These are phyloP conservation scores for Setaria italica DNA, from an alignment of 202 grass and related monocot species.

Conservation along the genomic window DNA sequence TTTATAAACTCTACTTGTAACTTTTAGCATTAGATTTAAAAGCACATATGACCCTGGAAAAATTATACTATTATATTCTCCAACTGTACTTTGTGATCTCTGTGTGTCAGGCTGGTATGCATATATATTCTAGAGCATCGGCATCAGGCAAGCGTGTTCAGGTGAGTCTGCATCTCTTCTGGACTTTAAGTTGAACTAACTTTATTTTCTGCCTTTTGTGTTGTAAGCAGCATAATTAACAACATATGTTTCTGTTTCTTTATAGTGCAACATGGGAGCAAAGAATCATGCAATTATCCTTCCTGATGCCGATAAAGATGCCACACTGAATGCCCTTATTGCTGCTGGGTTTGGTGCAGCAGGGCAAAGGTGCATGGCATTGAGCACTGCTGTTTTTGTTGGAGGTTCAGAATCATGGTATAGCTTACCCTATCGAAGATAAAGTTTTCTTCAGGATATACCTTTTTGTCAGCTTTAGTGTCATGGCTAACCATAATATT, in stretches of 20 bases:
- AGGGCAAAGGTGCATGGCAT: conserved; percentile 98
- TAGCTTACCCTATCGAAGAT: conserved; percentile 35
- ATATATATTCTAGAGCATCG: conserved; percentile 95
- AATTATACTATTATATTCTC: not conserved
- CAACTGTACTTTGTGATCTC: conserved; percentile 36
- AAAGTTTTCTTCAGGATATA: not conserved
- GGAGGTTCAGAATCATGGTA: conserved; percentile 95
- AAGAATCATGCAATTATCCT: conserved; percentile 98
- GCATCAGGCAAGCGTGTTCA: conserved; percentile 93
- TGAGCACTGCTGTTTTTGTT: conserved; percentile 96
- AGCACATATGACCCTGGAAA: not conserved
- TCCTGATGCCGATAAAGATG: conserved; percentile 88
- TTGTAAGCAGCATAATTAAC: conserved; percentile 27
- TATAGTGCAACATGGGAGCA: conserved; percentile 96
- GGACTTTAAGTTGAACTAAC: conserved; percentile 8
- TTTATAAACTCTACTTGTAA: conserved; percentile 4
- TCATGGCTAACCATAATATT: conserved; percentile 30
- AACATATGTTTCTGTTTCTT: conserved; percentile 26
- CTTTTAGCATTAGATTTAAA: conserved; percentile 20
- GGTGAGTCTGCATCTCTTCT: conserved; percentile 55
- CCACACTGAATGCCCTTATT: conserved; percentile 83
- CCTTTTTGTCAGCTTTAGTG: not conserved
- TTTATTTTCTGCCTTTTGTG: conserved; percentile 12
- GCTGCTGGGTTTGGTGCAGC: conserved; percentile 99
- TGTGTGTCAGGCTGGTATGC: conserved; percentile 89